These are phyloP conservation scores for Plantago coronopus DNA, from an alignment of 305 asterid genomes.

Conservation along the genomic window DNA sequence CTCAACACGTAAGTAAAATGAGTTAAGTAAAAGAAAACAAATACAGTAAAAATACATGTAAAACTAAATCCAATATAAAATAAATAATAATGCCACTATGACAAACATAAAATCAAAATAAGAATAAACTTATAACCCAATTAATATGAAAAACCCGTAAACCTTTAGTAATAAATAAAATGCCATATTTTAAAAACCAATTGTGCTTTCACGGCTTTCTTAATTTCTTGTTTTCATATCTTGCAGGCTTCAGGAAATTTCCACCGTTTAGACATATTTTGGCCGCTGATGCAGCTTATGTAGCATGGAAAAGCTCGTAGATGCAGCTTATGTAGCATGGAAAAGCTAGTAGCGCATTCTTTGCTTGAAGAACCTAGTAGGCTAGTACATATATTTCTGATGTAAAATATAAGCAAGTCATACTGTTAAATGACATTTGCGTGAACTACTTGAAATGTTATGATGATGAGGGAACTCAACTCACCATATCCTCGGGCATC, in stretches of 20 bases:
- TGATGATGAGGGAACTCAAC: neutral
- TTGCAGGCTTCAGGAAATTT: constrained; percentile 67
- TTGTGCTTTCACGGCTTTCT: too few relatives aligned
- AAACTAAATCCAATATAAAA: too few relatives aligned
- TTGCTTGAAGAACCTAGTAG: neutral
- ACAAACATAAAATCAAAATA: too few relatives aligned
- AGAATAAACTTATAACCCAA: neutral
- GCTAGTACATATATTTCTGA: neutral
- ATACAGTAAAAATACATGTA: too few relatives aligned
- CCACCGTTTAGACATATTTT: constrained; percentile 85
- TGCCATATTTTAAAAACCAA: too few relatives aligned
- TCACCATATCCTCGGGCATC: neutral
- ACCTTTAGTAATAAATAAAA: too few relatives aligned
- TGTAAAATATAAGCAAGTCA: neutral
- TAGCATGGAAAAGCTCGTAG: constrained; percentile 32
- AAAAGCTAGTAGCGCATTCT: neutral
- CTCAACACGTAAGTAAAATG: too few relatives aligned
- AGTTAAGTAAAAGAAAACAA: too few relatives aligned
- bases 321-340: constrained; percentile 71
- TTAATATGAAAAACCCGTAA: too few relatives aligned
- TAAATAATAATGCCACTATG: too few relatives aligned
- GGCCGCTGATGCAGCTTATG: constrained; percentile 90
- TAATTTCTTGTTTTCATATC: neutral
- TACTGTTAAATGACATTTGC: neutral
- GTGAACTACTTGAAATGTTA: neutral